Percentiles rank a stretch among this genome's conserved stretches.
These are phyloP conservation scores for Climacium dendroides DNA, from an alignment of 225 moss, liverwort and hornwort genomes.

Conservation along the genomic window DNA sequence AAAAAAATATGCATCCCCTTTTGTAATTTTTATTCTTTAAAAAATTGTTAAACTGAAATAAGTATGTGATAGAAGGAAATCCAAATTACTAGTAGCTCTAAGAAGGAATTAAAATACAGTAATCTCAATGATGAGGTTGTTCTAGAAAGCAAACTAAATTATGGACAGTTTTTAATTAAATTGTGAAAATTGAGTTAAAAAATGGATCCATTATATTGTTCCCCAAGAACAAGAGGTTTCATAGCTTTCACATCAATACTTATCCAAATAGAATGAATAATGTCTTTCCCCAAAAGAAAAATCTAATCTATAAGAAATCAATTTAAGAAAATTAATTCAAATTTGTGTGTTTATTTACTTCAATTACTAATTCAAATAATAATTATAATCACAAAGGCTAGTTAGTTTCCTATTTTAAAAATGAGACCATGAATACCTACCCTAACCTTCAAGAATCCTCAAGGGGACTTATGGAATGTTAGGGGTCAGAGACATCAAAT, in stretches of 20 bases:
- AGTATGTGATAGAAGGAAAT: neutral
- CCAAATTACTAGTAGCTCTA: neutral
- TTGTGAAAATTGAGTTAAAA: neutral
- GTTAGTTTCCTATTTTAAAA: neutral
- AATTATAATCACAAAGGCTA: neutral
- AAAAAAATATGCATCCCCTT: neutral
- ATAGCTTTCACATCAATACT: neutral
- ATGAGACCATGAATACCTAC: rapidly evolving
- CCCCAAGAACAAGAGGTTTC: neutral
- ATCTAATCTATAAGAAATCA: neutral
- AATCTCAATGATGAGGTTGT: neutral
- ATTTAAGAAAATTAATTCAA: neutral
- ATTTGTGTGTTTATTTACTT: neutral
- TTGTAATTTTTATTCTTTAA: neutral
- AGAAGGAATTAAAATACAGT: neutral
- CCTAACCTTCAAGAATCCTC: rapidly evolving
- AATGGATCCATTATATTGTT: neutral
- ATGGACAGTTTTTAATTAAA: too few relatives aligned
- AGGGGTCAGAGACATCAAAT: neutral
- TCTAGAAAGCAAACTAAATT: neutral
- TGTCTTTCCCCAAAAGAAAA: neutral
- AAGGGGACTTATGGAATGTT: rapidly evolving
- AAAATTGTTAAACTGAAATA: neutral
- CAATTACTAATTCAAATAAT: rapidly evolving
- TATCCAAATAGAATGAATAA: neutral